phyloP scores from a whole-genome alignment of 83 land plant genomes.

The Diphasiastrum complanatum region DNA sequence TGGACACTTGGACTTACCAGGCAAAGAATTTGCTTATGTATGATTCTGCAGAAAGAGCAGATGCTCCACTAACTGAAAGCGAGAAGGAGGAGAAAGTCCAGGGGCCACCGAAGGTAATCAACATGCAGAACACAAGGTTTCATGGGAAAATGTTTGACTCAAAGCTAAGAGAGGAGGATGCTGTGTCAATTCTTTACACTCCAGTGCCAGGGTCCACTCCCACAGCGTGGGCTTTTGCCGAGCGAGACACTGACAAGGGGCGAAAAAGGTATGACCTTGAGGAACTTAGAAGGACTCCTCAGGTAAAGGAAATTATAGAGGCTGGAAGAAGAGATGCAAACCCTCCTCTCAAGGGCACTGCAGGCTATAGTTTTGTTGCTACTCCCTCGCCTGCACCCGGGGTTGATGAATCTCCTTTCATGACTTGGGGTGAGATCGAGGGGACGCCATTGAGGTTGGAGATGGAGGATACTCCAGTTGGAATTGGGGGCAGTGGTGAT shows the following conservation, averaged over 20 bases:
- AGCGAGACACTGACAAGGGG: constrained; percentile 56
- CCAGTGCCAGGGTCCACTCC: constrained; percentile 81
- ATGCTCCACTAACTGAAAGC: constrained; percentile 66
- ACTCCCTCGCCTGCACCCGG: constrained; percentile 99
- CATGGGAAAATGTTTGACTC: constrained; percentile 66
- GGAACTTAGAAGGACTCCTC: constrained; percentile 79
- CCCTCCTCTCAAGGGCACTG: no score
- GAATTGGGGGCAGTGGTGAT: constrained; percentile 63
- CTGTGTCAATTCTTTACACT: constrained; percentile 55
- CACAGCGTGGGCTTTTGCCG: constrained; percentile 42
- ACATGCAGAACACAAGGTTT: constrained; percentile 56
- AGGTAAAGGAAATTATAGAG: constrained; percentile 30
- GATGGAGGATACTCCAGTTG: constrained; percentile 72
- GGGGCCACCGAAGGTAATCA: constrained; percentile 71
- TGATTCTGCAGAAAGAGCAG: constrained; percentile 59
- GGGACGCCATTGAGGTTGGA: constrained; percentile 93
- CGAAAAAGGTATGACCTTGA: constrained; percentile 79
- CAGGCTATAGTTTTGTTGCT: constrained; percentile 75
- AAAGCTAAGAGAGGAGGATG: constrained; percentile 55
- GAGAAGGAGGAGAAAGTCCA: constrained; percentile 64
- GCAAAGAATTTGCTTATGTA: constrained; percentile 93
- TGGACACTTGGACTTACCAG: constrained; percentile 72
- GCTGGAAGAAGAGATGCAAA: constrained; percentile 39
- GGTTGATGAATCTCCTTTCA: constrained; percentile 88
- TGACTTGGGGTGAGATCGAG: constrained; percentile 99